Percentiles rank a stretch among this genome's conserved stretches.
phyloP scores from a whole-genome alignment of 768 basidiomycete species.

The Cantharellus anzutake region DNA sequence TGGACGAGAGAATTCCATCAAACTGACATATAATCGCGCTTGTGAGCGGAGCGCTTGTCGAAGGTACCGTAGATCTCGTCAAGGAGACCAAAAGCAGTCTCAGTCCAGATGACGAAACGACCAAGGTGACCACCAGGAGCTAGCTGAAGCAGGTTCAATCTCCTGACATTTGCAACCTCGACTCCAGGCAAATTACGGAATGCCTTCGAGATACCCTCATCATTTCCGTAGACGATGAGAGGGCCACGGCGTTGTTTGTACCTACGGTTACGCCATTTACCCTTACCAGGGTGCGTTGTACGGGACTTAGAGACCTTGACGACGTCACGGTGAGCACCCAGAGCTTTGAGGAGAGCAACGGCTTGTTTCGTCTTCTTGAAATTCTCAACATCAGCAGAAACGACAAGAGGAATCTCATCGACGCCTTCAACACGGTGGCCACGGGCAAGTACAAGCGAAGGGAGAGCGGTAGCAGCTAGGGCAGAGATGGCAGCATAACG shows the following conservation, averaged over 20 bases:
- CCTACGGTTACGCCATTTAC: conserved; percentile 91
- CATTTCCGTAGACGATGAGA: conserved; percentile 90
- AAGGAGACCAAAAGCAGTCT: conserved; percentile 77
- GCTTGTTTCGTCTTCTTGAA: conserved; percentile 96
- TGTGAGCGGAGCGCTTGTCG: conserved; percentile 66
- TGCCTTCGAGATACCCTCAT: conserved; percentile 92
- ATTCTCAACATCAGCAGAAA: conserved; percentile 60
- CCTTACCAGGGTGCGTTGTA: conserved; percentile 92
- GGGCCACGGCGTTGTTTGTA: conserved; percentile 96
- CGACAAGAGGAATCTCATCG: conserved; percentile 88
- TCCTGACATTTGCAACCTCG: conserved; percentile 84
- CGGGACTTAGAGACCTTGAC: conserved; percentile 94
- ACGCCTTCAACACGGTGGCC: conserved; percentile 98
- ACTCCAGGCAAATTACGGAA: conserved; percentile 99
- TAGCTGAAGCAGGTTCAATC: conserved; percentile 94
- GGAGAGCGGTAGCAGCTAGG: conserved; percentile 91
- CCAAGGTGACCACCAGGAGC: conserved; percentile 99
- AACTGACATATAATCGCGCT: conserved; percentile 74
- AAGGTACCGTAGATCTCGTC: conserved; percentile 94
- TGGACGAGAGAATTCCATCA: background rate
- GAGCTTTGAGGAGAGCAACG: conserved; percentile 74
- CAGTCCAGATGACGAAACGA: conserved; percentile 98
- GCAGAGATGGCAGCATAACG: conserved; percentile 96
- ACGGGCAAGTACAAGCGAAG: conserved; percentile 94
- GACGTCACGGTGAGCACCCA: conserved; percentile 82